Evolutionary conservation across 345 rosid genomes (phyloP).

Genomic region (Lepidium aucheri): DNA sequence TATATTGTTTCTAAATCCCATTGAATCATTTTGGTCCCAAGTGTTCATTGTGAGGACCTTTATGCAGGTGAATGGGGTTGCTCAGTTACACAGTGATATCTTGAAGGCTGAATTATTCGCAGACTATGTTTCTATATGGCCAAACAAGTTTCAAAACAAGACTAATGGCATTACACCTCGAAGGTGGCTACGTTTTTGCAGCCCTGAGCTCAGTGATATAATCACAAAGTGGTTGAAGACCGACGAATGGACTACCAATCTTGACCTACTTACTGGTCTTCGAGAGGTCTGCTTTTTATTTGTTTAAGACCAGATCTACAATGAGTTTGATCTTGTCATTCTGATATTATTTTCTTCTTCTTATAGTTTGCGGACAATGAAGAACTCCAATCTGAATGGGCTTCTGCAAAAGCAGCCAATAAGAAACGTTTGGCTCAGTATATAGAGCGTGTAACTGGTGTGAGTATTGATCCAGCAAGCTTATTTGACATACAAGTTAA

Average conservation of each 20-base stretch:
- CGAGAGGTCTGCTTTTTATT: conserved; percentile 44
- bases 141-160: conserved; percentile 88
- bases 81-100: conserved; percentile 92
- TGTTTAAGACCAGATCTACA: neutral
- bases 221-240: conserved; percentile 91
- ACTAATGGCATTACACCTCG: conserved; percentile 98
- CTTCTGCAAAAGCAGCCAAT: conserved; percentile 83
- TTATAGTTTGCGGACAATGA: conserved; percentile 71
- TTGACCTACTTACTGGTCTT: conserved; percentile 81
- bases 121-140: conserved; percentile 92
- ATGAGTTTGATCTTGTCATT: neutral
- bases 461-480: conserved; percentile 64
- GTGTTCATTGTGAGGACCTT: conserved; percentile 7
- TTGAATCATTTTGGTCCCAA: conserved; percentile 1
- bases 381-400: conserved; percentile 83
- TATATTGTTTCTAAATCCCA: neutral
- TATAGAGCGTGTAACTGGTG: conserved; percentile 69
- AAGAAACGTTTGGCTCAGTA: conserved; percentile 74
- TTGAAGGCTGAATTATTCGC: conserved; percentile 79
- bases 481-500: conserved; percentile 95
- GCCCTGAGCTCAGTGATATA: conserved; percentile 87
- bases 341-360: conserved; percentile 25
- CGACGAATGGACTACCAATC: conserved; percentile 81
- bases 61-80: conserved; percentile 93
- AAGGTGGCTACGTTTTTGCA: conserved; percentile 94